Evolutionary conservation across 2,329 filamentous ascomycete species (phyloP), one percentile per base, ranked within the genome.

Genomic region (Aspergillus calidoustus): DNA sequence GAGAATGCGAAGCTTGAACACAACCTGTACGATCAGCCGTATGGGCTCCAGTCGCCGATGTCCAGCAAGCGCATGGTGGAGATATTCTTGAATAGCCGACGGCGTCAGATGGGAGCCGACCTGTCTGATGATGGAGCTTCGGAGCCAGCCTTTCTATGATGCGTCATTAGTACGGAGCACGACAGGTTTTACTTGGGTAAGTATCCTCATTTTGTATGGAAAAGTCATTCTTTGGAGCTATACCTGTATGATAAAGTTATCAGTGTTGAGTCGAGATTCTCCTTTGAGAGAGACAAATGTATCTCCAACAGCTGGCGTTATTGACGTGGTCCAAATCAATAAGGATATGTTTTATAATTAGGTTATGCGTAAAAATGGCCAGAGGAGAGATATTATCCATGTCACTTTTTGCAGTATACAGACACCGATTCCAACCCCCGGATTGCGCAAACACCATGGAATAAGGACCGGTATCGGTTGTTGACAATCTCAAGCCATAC

Each of bases 61-160:
- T 74, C 72, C 30, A 75, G 72, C 62, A 77, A 77, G 55, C 69
- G 63, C 22, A 76, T 78, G 76, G 75, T 78, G 49, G 76, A 78
- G 41, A 59, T 71, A 53, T 78, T 78, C 61, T 61, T 78, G 65
- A 66, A 71, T 44, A 76, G 73, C 60, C 72, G 75, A 41, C 74
- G 73, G 4, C 69, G 57, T 34, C 69, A 66, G 51, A 69, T 63
- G 60, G 70, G 59, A 4, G 51, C 48, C 19, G 67, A 63, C 9
- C 44, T 54, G 7, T 61, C 66, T 4, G 66, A 69, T 11, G 64
- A 65, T 7, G 66, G 65, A 17, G 52, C 56, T 23, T 50, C 61
- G 6, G 65, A 66, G 6, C 64, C 61, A 22, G 73, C 68, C 3
- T 76, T 76, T 62, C 49, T 76, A 38, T 76, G 64, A 67, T 17